Base-by-base conservation (phyloP, 768 basidiomycete genomes). In the Tephrocybe sp. region DNA sequence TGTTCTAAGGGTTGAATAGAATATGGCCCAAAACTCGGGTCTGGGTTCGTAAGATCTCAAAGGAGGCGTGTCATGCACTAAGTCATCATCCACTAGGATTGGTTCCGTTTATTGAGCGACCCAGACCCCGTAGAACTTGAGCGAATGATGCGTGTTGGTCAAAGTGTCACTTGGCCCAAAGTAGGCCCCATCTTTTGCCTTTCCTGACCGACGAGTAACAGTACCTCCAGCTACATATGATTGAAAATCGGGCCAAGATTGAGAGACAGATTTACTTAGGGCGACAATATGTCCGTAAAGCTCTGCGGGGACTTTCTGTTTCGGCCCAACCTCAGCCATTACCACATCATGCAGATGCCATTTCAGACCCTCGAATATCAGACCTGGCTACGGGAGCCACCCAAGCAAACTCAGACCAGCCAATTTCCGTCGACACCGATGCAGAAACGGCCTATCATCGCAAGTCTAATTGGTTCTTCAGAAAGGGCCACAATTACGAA, bases 121-220 rank as follows among this genome's bases (percentile, higher is more conserved):
- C 94, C 94, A 0, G 82, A 90, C 64, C 79, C 79, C 6, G 61
- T 69, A 7, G 91, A 97, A 64, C 73, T 99, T 46, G 83, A 80
- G 52, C 74, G 92, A 53, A 93, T 97, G 91, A 80, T 97, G 52
- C 72, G 73, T 47, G 88, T 92, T 0, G 97, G 97, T 10, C 77
- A 97, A 68, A 64, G 81, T 9, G 95, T 93, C 23, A 90, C 97
- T n/a, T 99, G 93, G 93, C 95, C 97, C 0, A 97, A 95, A 73
- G 90, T 95, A 55, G 49, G 71, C 43, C 21, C 33, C 10, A 31
- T 52, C 45, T 40, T 19, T 50, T 15, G 5, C n/a, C 19, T n/a
- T 22, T 9, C 7, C 42, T 8, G 37, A 39, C 42, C 33, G 27
- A 7, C 3, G 18, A 34, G 27, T 40, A 33, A 53, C 27, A 16